phyloP scores from a whole-genome alignment of 1,139 yeast genomes.

The Suhomyces anneliseae region DNA sequence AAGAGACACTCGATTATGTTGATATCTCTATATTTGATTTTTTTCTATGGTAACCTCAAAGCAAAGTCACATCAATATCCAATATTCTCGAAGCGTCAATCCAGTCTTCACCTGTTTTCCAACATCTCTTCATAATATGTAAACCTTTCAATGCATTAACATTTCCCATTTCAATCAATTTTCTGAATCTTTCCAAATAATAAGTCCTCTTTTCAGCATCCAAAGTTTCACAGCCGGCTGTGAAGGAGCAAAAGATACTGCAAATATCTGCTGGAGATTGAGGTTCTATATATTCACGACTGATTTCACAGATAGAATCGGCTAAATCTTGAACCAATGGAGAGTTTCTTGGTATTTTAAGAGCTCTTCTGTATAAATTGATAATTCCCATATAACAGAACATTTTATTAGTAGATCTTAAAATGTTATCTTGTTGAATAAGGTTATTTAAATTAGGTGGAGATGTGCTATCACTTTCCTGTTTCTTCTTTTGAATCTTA shows the following conservation, averaged over 20 bases:
- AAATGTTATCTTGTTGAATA: constrained; percentile 36
- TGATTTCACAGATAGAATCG: constrained; percentile 35
- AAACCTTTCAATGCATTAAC: constrained; percentile 50
- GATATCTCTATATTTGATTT: not conserved
- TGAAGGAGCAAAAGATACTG: constrained; percentile 53
- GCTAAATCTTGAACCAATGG: constrained; percentile 48
- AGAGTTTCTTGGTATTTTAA: constrained; percentile 49
- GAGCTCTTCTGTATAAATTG: constrained; percentile 56
- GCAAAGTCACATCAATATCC: constrained; percentile 49
- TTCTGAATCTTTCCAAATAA: constrained; percentile 38
- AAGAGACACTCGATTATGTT: not conserved
- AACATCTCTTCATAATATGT: constrained; percentile 52
- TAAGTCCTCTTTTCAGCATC: constrained; percentile 33
- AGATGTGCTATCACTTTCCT: constrained; percentile 11
- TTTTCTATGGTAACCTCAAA: constrained; percentile 19
- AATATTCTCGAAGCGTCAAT: constrained; percentile 46
- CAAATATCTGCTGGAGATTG: constrained; percentile 57
- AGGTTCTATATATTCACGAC: constrained; percentile 39
- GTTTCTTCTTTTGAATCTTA: constrained; percentile 15
- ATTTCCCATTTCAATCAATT: constrained; percentile 46
- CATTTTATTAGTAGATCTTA: constrained; percentile 56
- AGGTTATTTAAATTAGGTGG: constrained; percentile 21
- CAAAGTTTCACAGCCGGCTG: constrained; percentile 60
- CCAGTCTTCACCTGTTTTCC: constrained; percentile 62
- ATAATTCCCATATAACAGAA: constrained; percentile 56